Base-by-base conservation (phyloP, 2,329 filamentous ascomycete species). In the Beauveria sp. region DNA sequence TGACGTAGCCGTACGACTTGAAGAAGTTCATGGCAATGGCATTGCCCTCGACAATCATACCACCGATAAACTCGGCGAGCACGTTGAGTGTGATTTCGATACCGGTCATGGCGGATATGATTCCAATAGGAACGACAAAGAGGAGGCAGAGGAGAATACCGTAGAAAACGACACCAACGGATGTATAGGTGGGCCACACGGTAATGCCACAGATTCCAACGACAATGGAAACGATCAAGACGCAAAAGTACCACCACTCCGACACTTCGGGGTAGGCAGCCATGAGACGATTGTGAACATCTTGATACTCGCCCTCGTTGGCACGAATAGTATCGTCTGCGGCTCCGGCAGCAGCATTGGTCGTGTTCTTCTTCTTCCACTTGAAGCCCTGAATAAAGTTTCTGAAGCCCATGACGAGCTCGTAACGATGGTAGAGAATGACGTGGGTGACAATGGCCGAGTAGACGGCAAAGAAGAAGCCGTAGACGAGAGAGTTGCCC, bases 41-140 rank as follows among this genome's bases (percentile, higher is more conserved):
- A 62, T 75, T 74, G 48, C 70, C 69, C 10, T 69, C 67, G 28
- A 70, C 70, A 68, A 69, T 66, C 67, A 73, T 76, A 24, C 76
- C 76, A 0, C 74, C 76, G 59, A 80, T 71, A 52, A 79, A 74
- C 67, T 79, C 73, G 52, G 77, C 71, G 42, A 79, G 68, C 3
- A 74, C 67, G 20, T 75, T 75, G 2, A 79, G 70, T 0, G 74
- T 72, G 5, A 79, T 68, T 54, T 77, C 77, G 5, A 76, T 77
- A 38, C 77, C 77, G 2, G 78, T 79, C 51, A 76, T 78, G 24
- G 77, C 78, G 3, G 73, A 76, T 7, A 79, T 68, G 63, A 79
- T 73, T 1, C 76, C 76, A 5, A 78, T 64, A 1, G 77, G 77
- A 3, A 80, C 72, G 28, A 75, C 73, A 51, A 79, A 77, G 40